Conservation (phyloP, 345 rosid species). For the Rhodamnia rubescens region DNA sequence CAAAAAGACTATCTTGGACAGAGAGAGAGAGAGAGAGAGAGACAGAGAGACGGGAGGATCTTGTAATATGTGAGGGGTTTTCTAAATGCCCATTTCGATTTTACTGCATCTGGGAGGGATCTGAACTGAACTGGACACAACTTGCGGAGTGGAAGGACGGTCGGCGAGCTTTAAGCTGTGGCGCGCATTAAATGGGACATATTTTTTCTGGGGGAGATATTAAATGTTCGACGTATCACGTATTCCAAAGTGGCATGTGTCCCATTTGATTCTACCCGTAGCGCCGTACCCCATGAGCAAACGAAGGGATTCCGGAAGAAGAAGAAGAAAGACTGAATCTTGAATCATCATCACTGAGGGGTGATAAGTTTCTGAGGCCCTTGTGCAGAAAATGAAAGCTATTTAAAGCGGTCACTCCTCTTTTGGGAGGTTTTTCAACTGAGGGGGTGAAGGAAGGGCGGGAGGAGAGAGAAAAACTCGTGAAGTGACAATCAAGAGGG, state of each 20-base stretch:
- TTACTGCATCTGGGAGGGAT: conserved; percentile 14
- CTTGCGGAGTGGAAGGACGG: background rate
- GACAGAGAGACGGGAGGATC: background rate
- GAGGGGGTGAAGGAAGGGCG: background rate
- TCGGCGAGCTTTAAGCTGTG: background rate
- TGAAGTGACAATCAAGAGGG: conserved; percentile 12
- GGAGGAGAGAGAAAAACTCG: background rate
- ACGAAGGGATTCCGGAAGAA: background rate
- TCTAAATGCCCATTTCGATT: background rate
- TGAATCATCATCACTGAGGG: background rate
- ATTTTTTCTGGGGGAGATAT: background rate
- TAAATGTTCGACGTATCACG: background rate
- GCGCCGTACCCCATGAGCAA: background rate
- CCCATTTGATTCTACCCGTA: background rate
- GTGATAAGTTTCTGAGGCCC: background rate
- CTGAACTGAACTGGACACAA: conserved; percentile 11
- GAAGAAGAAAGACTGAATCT: background rate
- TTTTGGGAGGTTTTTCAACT: background rate
- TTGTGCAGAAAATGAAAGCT: background rate
- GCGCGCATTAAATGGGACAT: background rate
- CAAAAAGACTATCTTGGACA: background rate
- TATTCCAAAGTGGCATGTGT: background rate
- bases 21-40: background rate
- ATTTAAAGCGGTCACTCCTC: background rate
- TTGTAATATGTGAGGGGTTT: background rate